A percentile compares a stretch with the other conserved stretches of the same genome.
These are phyloP conservation scores for Volvox reticuliferus DNA, from an alignment of 139 green algal genomes.

Conservation along the genomic window DNA sequence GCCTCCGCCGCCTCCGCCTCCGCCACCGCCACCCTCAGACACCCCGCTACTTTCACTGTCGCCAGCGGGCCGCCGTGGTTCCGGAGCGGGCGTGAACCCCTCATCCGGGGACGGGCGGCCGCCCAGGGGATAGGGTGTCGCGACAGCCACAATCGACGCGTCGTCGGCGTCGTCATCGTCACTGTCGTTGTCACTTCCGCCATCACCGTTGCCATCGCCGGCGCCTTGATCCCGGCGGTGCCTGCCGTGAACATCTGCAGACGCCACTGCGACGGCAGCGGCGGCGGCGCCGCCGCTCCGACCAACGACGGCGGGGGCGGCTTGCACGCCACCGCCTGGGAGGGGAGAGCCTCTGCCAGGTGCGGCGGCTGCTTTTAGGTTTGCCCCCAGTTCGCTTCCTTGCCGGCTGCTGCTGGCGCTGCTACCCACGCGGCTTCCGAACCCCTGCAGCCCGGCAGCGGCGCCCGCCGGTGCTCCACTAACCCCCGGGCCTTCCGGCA, in stretches of 20 bases:
- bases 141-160: background rate
- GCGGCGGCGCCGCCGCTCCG: background rate
- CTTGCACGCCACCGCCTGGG: background rate
- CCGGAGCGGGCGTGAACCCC: background rate
- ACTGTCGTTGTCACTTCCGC: background rate
- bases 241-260: too few species aligned
- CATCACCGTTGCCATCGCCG: background rate
- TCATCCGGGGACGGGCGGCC: background rate
- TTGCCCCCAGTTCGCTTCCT: background rate
- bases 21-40: background rate
- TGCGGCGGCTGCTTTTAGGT: background rate
- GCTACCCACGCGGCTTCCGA: conserved; percentile 21
- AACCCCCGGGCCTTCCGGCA: background rate
- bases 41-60: too few species aligned
- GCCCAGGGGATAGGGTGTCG: background rate
- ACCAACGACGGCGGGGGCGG: background rate
- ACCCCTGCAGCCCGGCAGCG: background rate
- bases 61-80: background rate
- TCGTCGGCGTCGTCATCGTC: background rate
- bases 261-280: background rate
- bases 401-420: background rate
- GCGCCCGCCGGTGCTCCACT: background rate
- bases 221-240: background rate
- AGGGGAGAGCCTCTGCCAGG: background rate
- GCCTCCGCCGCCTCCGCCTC: background rate